These are phyloP conservation scores for Daedaleopsis nitida DNA, from an alignment of 768 basidiomycete genomes.

Conservation along the genomic window DNA sequence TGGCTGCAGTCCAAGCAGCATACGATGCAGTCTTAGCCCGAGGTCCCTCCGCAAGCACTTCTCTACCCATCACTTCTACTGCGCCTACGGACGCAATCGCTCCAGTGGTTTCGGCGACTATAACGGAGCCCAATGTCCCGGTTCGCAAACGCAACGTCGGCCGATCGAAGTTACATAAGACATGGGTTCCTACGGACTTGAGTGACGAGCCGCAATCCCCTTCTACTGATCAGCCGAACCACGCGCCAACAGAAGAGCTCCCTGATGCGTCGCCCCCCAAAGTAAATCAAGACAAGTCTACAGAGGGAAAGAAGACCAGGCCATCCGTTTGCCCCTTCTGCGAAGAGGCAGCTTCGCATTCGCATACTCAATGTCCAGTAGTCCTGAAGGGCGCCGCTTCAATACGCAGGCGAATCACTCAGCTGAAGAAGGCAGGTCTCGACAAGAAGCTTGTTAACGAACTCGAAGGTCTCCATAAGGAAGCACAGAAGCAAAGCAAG, in stretches of 20 bases:
- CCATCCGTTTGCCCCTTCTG: slow-evolving; percentile 47
- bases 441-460: slow-evolving; percentile 41
- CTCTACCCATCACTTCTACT: background rate
- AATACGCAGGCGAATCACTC: slow-evolving; percentile 47
- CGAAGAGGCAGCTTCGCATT: slow-evolving; percentile 44
- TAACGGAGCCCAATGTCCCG: background rate
- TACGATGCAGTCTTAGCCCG: background rate
- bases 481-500: slow-evolving; percentile 32
- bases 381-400: slow-evolving; percentile 44
- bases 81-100: background rate
- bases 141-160: slow-evolving; percentile 16
- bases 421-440: slow-evolving; percentile 35
- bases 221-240: background rate
- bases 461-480: slow-evolving; percentile 36
- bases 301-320: too few species aligned
- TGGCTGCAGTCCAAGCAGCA: background rate
- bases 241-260: background rate
- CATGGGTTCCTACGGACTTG: slow-evolving; percentile 19
- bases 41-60: background rate
- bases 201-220: background rate
- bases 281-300: too few species aligned
- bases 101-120: background rate
- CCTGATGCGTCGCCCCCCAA: background rate
- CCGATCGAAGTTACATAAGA: slow-evolving; percentile 15
- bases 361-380: slow-evolving; percentile 50